Evolutionary conservation across 2,329 filamentous ascomycete genomes (phyloP).

Genomic region (Leptographium procerum): DNA sequence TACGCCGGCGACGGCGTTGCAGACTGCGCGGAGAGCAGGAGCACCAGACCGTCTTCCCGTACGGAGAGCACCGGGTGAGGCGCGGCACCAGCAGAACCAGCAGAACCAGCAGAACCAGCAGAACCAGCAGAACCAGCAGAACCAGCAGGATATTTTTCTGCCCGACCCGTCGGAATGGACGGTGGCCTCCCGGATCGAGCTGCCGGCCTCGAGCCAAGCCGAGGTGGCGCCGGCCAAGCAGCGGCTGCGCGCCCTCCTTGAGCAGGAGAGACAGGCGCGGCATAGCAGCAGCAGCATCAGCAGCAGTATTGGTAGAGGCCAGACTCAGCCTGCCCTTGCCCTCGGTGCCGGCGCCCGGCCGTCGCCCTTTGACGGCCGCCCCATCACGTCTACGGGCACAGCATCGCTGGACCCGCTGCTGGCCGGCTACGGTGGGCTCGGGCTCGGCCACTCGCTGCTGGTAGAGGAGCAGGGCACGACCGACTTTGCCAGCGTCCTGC

Average conservation of each 20-base stretch:
- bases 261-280: conserved; percentile 1
- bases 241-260: conserved; percentile 3
- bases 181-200: not conserved
- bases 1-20: not conserved
- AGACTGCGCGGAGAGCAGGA: not conserved
- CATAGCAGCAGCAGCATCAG: not conserved
- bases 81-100: conserved; percentile 15
- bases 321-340: conserved; percentile 7
- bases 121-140: not conserved
- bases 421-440: conserved; percentile 75
- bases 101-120: conserved; percentile 19
- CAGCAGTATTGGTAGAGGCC: too few species aligned
- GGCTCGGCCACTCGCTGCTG: conserved; percentile 68
- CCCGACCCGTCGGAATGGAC: conserved; percentile 3
- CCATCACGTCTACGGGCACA: conserved; percentile 85
- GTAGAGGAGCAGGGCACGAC: conserved; percentile 87
- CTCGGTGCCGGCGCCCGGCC: conserved; percentile 52
- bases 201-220: conserved; percentile 1
- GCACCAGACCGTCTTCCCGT: not conserved
- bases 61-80: conserved; percentile 1
- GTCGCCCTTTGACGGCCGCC: conserved; percentile 77
- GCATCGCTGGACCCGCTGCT: conserved; percentile 74
- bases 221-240: conserved; percentile 8
- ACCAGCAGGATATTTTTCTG: not conserved
- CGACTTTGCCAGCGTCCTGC: conserved; percentile 75